Evolutionary conservation across 1,284 basidiomycete species (phyloP), one percentile per base, ranked within the genome.

Genomic region (Pseudomicrostroma phylloplanum): DNA sequence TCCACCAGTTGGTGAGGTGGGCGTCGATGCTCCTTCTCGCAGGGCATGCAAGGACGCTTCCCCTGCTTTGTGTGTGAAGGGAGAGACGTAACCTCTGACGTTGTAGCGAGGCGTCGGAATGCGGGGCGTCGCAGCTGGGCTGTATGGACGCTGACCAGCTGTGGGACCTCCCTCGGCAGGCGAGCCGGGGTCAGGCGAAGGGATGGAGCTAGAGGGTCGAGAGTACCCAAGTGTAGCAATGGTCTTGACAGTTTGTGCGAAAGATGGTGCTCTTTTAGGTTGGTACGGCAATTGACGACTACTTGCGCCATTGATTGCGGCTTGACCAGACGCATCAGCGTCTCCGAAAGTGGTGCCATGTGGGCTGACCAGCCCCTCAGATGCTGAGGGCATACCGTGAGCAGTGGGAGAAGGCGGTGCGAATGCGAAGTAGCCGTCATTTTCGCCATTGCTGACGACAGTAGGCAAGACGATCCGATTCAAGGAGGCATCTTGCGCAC

Each of bases 371-470:
- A 54, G 21, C 21, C 51, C 25, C 21, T 58, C 46, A 46, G 46
- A 54, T 17, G 57, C 23, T 25, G 51, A 54, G 21, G 26, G 13
- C 21, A 63, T 62, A 30, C 67, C 63, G 25, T 60, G 79, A 75
- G 57, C 80, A 76, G n/a, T 80, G 75, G 40, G 56, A 9, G 30
- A 36, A 36, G 30, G 30, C 0, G 75, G 68, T 0, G 82, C 80
- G 1, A 81, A 78, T 11, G 83, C 80, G 1, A 86, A 85, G 17
- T 85, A 74, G 25, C 73, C 66, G 21, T 54, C 51, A 25, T 78
- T 69, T 17, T 67, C 60, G 19, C 61, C 70, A 40, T 62, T 67
- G 19, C 73, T 63, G 3, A 54, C 51, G 17, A 21, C 26, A 25
- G 75, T 72, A 61, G 74, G 62, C 74, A 83, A 12, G 25, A 57